These are phyloP conservation scores for Phytophthora melonis DNA, from an alignment of 352 stramenopile genomes.

Conservation along the genomic window DNA sequence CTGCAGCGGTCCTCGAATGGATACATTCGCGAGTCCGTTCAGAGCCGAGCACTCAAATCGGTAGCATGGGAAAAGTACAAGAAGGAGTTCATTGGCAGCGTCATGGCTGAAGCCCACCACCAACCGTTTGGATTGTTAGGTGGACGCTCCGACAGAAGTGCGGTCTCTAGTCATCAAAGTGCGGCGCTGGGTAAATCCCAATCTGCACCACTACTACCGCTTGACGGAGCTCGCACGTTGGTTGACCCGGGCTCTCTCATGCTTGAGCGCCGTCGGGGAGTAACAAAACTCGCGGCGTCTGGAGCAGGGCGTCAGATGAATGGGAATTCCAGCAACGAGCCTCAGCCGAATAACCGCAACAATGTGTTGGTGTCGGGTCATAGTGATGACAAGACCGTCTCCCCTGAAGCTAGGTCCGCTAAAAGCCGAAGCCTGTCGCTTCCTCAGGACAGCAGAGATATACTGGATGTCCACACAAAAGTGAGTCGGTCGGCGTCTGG, in stretches of 20 bases:
- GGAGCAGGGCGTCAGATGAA: neutral
- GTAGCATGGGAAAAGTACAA: conserved; percentile 85
- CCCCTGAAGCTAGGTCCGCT: neutral
- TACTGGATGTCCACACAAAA: conserved; percentile 8
- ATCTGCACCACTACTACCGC: conserved; percentile 45
- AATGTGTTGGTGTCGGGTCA: neutral
- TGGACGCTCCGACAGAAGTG: neutral
- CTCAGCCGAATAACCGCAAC: conserved; percentile 1
- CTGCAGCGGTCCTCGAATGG: conserved; percentile 71
- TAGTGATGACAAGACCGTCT: neutral
- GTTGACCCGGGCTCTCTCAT: conserved; percentile 49
- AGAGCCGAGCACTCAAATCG: conserved; percentile 78
- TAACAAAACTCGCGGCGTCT: conserved; percentile 1
- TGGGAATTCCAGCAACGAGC: conserved; percentile 2
- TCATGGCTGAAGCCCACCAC: conserved; percentile 43
- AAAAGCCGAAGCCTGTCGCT: conserved; percentile 20
- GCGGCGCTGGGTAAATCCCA: conserved; percentile 31
- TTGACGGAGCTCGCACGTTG: conserved; percentile 36
- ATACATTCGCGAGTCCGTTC: conserved; percentile 70
- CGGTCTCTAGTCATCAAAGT: conserved; percentile 3
- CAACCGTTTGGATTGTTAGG: conserved; percentile 19
- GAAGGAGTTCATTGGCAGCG: conserved; percentile 60
- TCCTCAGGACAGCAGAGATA: conserved; percentile 12
- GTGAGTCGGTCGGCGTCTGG: conserved; percentile 18
- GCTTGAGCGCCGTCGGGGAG: conserved; percentile 38